A percentile compares a stretch with the other conserved stretches of the same genome.
Conservation (phyloP, 176 grass and related monocot species). For the Cocos nucifera region DNA sequence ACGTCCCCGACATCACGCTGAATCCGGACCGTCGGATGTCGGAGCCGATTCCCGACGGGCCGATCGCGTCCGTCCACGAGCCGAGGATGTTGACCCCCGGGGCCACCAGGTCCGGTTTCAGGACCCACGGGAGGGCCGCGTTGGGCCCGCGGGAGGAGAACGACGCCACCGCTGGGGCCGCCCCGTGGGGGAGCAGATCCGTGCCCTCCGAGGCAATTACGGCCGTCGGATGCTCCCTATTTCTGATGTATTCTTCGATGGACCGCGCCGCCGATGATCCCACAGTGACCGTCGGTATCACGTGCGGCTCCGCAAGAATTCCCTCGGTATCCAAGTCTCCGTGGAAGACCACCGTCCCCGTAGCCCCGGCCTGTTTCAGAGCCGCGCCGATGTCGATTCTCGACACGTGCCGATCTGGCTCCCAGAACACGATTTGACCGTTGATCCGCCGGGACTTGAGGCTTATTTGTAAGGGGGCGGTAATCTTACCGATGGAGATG, state of each 20-base stretch:
- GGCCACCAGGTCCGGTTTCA: slow-evolving; percentile 87
- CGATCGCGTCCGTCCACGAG: slow-evolving; percentile 72
- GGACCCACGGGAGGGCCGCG: slow-evolving; percentile 55
- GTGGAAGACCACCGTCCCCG: slow-evolving; percentile 70
- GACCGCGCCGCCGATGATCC: slow-evolving; percentile 43
- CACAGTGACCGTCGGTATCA: slow-evolving; percentile 61
- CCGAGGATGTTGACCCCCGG: slow-evolving; percentile 95
- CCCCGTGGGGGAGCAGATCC: slow-evolving; percentile 26
- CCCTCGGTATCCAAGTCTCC: slow-evolving; percentile 67
- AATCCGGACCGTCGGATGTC: slow-evolving; percentile 69
- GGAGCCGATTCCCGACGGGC: slow-evolving; percentile 49
- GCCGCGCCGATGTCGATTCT: slow-evolving; percentile 84
- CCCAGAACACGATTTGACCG: slow-evolving; percentile 81
- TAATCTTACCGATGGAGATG: slow-evolving; percentile 30
- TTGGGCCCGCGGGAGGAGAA: slow-evolving; percentile 91
- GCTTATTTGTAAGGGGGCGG: slow-evolving; percentile 76
- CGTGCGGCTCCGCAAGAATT: slow-evolving; percentile 73
- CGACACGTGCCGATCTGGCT: slow-evolving; percentile 68
- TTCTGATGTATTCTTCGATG: slow-evolving; percentile 46
- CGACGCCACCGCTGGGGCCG: slow-evolving; percentile 76
- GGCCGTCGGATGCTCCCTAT: slow-evolving; percentile 36
- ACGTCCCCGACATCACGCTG: slow-evolving; percentile 91
- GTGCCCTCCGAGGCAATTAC: slow-evolving; percentile 64
- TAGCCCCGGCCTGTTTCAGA: slow-evolving; percentile 60
- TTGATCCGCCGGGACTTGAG: slow-evolving; percentile 56